Percentiles rank a stretch among this genome's conserved stretches.
phyloP scores from a whole-genome alignment of 2,329 filamentous ascomycete genomes.

The Emergomyces orientalis region DNA sequence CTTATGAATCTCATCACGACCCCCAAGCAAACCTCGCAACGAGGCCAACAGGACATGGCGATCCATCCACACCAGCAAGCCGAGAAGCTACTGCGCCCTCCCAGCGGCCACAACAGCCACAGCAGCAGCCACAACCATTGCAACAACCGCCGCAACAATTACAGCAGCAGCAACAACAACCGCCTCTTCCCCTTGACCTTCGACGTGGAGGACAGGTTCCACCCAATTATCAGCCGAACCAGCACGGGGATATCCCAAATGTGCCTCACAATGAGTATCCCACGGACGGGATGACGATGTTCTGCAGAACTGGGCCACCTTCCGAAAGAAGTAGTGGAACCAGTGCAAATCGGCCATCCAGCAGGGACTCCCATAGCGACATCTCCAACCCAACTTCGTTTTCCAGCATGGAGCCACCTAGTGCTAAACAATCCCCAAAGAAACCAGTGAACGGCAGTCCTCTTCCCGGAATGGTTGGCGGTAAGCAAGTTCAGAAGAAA shows the following conservation, averaged over 20 bases:
- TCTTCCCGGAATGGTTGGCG: conserved; percentile 43
- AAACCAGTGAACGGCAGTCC: conserved; percentile 45
- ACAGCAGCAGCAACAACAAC: conserved; percentile 6
- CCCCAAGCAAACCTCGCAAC: conserved; percentile 64
- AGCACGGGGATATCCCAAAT: conserved; percentile 52
- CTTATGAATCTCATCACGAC: conserved; percentile 85
- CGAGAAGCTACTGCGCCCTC: conserved; percentile 46
- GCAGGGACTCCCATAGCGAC: conserved; percentile 82
- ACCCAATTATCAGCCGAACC: conserved; percentile 46
- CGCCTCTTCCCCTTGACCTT: conserved; percentile 14
- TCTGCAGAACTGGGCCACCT: conserved; percentile 68
- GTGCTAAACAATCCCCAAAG: conserved; percentile 61
- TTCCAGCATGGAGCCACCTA: conserved; percentile 72
- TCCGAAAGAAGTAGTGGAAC: conserved; percentile 61
- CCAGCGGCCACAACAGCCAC: conserved; percentile 34
- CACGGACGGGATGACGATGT: conserved; percentile 93
- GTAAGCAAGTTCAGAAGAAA: conserved; percentile 59
- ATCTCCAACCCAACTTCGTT: conserved; percentile 82
- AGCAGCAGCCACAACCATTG: conserved; percentile 5
- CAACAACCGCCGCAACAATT: conserved; percentile 6
- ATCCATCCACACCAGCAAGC: conserved; percentile 38
- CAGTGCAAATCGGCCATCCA: conserved; percentile 64
- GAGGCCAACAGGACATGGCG: conserved; percentile 48
- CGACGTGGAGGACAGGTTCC: conserved; percentile 34
- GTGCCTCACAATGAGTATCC: conserved; percentile 92